Percentiles rank a stretch among this genome's conserved stretches.
phyloP scores from a whole-genome alignment of 108 stramenopile species.

The Nitzschia putrida region DNA sequence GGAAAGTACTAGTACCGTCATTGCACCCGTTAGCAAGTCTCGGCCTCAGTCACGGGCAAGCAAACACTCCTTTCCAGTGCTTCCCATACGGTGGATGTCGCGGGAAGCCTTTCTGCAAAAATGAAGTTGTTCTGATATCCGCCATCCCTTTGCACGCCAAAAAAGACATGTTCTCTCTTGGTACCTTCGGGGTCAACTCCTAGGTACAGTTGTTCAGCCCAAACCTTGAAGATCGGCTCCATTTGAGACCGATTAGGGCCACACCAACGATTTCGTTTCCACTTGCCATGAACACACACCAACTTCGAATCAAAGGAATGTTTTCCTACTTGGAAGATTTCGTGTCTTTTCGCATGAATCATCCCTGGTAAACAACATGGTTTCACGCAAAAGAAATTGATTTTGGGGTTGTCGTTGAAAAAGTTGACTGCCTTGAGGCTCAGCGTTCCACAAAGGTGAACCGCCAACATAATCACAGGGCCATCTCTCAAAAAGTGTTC shows the following conservation, averaged over 20 bases:
- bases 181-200: conserved; percentile 29
- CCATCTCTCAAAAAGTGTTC: conserved; percentile 28
- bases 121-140: conserved; percentile 68
- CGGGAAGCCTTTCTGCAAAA: conserved; percentile 55
- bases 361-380: conserved; percentile 70
- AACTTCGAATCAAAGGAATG: conserved; percentile 58
- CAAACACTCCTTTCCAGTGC: neutral
- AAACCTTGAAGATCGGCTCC: conserved; percentile 41
- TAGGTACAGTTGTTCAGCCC: conserved; percentile 48
- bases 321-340: conserved; percentile 41
- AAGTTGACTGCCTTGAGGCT: conserved; percentile 58
- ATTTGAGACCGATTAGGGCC: conserved; percentile 53
- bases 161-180: conserved; percentile 7
- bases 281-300: conserved; percentile 55
- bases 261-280: conserved; percentile 52
- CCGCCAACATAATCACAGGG: conserved; percentile 53
- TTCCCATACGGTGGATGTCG: conserved; percentile 39
- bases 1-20: no score
- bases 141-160: conserved; percentile 39
- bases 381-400: conserved; percentile 54
- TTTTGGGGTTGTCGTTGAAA: conserved; percentile 52
- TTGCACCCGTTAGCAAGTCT: no score
- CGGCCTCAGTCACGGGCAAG: no score
- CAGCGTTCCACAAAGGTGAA: conserved; percentile 69
- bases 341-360: conserved; percentile 57